Percentiles rank a stretch among this genome's conserved stretches.
Evolutionary conservation across 1,284 basidiomycete genomes (phyloP).

Genomic region (Austropuccinia psidii): DNA sequence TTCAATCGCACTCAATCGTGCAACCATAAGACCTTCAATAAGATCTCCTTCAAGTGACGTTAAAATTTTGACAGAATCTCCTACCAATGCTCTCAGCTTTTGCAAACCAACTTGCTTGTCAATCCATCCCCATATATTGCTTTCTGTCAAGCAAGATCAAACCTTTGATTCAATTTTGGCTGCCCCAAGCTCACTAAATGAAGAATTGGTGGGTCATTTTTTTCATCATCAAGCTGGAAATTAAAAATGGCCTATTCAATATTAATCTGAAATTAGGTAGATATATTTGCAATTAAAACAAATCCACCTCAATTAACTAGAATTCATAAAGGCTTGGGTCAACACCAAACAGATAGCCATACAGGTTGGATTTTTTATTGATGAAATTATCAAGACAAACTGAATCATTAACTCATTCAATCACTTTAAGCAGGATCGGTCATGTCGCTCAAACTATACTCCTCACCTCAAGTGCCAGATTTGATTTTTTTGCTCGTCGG

Average conservation of each 20-base stretch:
- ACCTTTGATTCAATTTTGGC: slow-evolving; percentile 26
- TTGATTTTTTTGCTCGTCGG: slow-evolving; percentile 15
- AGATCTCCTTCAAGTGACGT: slow-evolving; percentile 1
- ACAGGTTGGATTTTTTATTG: not conserved
- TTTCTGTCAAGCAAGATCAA: too few relatives aligned
- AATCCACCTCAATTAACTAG: not conserved
- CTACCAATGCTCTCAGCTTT: slow-evolving; percentile 25
- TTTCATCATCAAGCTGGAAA: not conserved
- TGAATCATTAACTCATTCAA: not conserved
- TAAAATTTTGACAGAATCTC: not conserved
- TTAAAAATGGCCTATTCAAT: not conserved
- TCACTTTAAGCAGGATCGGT: slow-evolving; percentile 3
- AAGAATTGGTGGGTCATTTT: slow-evolving; percentile 1
- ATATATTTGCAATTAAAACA: slow-evolving; percentile 10
- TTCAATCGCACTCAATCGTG: slow-evolving; percentile 8
- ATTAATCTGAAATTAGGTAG: not conserved
- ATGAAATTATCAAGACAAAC: not conserved
- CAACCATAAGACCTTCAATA: not conserved
- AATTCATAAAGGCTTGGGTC: slow-evolving; percentile 15
- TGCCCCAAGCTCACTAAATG: slow-evolving; percentile 15
- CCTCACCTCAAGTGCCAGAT: not conserved
- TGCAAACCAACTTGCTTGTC: slow-evolving; percentile 18
- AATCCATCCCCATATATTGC: not conserved
- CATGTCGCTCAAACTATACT: not conserved
- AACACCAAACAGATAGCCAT: not conserved